phyloP scores from a whole-genome alignment of 768 basidiomycete genomes.

The Phlegmacium glaucopus region DNA sequence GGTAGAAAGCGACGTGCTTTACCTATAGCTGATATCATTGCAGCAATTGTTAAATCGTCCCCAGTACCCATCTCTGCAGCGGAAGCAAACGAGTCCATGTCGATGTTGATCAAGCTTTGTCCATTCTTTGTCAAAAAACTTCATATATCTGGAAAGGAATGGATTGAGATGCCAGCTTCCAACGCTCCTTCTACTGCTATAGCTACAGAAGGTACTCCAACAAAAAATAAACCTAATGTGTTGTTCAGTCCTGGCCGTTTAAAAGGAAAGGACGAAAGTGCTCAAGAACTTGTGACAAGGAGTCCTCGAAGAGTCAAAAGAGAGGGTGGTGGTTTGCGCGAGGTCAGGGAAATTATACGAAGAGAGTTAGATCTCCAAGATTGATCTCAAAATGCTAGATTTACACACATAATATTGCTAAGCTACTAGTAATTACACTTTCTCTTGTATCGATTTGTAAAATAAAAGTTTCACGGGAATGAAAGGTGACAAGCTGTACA shows the following conservation, averaged over 20 bases:
- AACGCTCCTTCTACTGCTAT: constrained; percentile 18
- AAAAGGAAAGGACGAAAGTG: constrained; percentile 53
- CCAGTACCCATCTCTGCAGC: constrained; percentile 75
- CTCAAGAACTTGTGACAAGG: constrained; percentile 55
- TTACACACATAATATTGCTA: constrained; percentile 15
- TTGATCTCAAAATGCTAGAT: constrained; percentile 36
- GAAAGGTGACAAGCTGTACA: background rate
- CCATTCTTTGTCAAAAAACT: constrained; percentile 77
- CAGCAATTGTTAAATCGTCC: constrained; percentile 76
- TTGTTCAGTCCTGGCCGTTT: constrained; percentile 50
- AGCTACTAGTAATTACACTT: constrained; percentile 18
- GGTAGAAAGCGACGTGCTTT: constrained; percentile 71
- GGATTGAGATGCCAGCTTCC: constrained; percentile 61
- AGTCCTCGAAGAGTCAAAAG: constrained; percentile 72
- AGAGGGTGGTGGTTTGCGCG: constrained; percentile 70
- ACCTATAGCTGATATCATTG: constrained; percentile 60
- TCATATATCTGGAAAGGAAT: constrained; percentile 53
- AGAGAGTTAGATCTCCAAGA: constrained; percentile 73
- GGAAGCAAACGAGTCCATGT: constrained; percentile 74
- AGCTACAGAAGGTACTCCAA: constrained; percentile 33
- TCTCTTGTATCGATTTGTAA: constrained; percentile 19
- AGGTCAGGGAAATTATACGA: constrained; percentile 80
- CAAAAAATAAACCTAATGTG: constrained; percentile 30
- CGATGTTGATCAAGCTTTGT: constrained; percentile 63
- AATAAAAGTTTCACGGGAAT: constrained; percentile 3